These are phyloP conservation scores for Vanderwaltozyma yarrowii DNA, from an alignment of 805 yeast genomes.

Conservation along the genomic window DNA sequence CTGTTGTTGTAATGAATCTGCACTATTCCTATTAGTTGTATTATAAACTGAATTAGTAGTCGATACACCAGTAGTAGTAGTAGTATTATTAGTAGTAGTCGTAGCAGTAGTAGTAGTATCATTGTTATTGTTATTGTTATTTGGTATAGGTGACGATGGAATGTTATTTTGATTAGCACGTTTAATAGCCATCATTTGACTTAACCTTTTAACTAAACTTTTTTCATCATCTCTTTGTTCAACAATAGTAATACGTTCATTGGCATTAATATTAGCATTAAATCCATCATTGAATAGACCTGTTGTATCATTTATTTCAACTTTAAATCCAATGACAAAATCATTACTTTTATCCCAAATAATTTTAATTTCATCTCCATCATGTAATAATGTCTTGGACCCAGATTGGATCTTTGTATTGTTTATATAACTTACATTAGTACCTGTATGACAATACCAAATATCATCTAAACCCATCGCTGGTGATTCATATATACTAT, in stretches of 20 bases:
- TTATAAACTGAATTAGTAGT: too few species aligned
- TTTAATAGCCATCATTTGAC: conserved; percentile 14
- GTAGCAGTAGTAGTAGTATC: too few species aligned
- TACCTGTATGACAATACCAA: conserved; percentile 72
- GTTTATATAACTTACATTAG: conserved; percentile 72
- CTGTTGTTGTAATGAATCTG: too few species aligned
- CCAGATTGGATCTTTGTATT: conserved; percentile 49
- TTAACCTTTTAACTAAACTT: conserved; percentile 12
- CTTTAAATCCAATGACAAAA: conserved; percentile 44
- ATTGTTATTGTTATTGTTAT: neutral
- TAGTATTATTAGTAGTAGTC: too few species aligned
- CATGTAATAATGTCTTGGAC: conserved; percentile 46
- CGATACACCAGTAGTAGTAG: too few species aligned
- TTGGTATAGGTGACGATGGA: neutral
- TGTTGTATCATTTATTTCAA: conserved; percentile 47
- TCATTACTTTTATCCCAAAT: conserved; percentile 49
- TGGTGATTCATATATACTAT: conserved; percentile 54
- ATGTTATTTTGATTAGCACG: conserved; percentile 5
- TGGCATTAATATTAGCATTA: conserved; percentile 4
- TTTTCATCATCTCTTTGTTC: conserved; percentile 21
- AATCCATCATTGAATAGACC: conserved; percentile 51
- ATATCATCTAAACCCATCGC: conserved; percentile 65
- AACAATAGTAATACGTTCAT: conserved; percentile 10
- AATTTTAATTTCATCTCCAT: conserved; percentile 57
- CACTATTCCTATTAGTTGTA: too few species aligned